These are phyloP conservation scores for Amanita jacksonii DNA, from an alignment of 768 basidiomycete genomes.

Conservation along the genomic window DNA sequence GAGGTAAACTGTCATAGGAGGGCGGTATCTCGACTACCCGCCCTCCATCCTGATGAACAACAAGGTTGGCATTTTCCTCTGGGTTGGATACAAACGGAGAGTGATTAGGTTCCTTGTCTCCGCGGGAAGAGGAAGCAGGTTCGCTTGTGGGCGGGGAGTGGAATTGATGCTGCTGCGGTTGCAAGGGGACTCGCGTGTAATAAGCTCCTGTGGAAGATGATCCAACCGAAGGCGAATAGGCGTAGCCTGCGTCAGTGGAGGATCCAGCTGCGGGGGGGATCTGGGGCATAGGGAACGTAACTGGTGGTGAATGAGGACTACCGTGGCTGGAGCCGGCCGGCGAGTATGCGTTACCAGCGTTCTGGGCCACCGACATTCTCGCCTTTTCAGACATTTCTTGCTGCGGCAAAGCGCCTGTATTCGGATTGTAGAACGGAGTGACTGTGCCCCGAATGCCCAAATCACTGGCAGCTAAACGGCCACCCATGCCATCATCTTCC, in stretches of 20 bases:
- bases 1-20: slow-evolving; percentile 5
- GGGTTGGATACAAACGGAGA: slow-evolving; percentile 3
- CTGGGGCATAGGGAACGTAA: not conserved
- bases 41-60: slow-evolving; percentile 9
- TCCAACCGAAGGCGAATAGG: not conserved
- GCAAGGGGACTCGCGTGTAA: slow-evolving; percentile 2
- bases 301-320: not conserved
- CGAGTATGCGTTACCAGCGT: not conserved
- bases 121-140: not conserved
- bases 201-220: slow-evolving; percentile 4
- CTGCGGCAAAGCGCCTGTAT: slow-evolving; percentile 3
- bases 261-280: not conserved
- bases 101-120: slow-evolving; percentile 1
- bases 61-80: not conserved
- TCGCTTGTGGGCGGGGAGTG: not conserved
- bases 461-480: slow-evolving; percentile 19
- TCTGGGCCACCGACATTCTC: not conserved
- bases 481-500: slow-evolving; percentile 28
- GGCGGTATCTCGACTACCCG: slow-evolving; percentile 4
- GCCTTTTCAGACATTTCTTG: slow-evolving; percentile 7
- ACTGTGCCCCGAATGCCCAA: slow-evolving; percentile 23
- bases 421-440: slow-evolving; percentile 21
- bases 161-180: slow-evolving; percentile 5
- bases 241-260: slow-evolving; percentile 4
- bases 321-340: not conserved